Evolutionary conservation across 2,329 filamentous ascomycete species (phyloP).

Genomic region (Dissoconium aciculare): DNA sequence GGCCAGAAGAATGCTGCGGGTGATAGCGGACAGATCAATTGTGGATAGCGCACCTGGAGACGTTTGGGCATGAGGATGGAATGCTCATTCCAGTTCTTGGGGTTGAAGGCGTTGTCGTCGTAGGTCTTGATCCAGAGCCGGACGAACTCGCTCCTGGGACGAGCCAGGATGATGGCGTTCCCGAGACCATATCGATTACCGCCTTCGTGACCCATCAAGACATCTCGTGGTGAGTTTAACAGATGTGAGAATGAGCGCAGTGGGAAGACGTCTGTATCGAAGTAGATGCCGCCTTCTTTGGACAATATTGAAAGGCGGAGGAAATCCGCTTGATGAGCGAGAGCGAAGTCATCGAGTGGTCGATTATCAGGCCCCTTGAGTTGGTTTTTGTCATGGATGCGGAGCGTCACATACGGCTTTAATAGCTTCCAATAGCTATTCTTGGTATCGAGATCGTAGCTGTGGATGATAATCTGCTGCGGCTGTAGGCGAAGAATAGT

Average conservation of each 20-base stretch:
- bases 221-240: conserved; percentile 4
- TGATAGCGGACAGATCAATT: conserved; percentile 8
- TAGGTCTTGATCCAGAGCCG: conserved; percentile 7
- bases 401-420: conserved; percentile 2
- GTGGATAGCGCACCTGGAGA: conserved; percentile 5
- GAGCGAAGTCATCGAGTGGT: conserved; percentile 1
- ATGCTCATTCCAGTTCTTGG: conserved; percentile 8
- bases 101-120: conserved; percentile 4
- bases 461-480: conserved; percentile 6
- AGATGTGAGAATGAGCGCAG: conserved; percentile 7
- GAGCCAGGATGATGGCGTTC: conserved; percentile 10
- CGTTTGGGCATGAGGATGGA: conserved; percentile 6
- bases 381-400: conserved; percentile 2
- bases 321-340: conserved; percentile 9
- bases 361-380: conserved; percentile 1
- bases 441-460: too few species aligned
- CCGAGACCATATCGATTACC: conserved; percentile 9
- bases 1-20: conserved; percentile 10
- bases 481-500: conserved; percentile 6
- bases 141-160: conserved; percentile 7
- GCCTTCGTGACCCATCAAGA: conserved; percentile 11
- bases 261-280: conserved; percentile 10
- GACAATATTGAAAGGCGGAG: conserved; percentile 7
- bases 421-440: conserved; percentile 5
- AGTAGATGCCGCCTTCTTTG: conserved; percentile 9